Conservation (phyloP, 306 rosid species). For the Acacia acuminata region DNA sequence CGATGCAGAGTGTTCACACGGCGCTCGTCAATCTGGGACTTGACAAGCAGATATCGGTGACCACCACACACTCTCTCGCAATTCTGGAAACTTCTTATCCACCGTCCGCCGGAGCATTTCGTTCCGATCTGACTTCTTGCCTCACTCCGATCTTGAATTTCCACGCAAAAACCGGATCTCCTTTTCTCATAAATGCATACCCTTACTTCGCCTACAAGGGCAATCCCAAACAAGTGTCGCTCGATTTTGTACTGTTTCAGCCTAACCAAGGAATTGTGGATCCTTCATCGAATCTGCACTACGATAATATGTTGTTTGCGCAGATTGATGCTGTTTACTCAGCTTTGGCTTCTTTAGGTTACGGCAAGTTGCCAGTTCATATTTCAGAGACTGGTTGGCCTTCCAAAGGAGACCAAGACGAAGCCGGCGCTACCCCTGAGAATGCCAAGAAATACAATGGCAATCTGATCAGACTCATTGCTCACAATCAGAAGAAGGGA, state of each 20-base stretch:
- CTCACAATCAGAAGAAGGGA: constrained; percentile 52
- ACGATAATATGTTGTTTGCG: constrained; percentile 92
- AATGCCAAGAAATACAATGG: constrained; percentile 93
- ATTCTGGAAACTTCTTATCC: constrained; percentile 80
- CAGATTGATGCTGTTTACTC: constrained; percentile 93
- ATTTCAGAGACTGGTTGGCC: constrained; percentile 99
- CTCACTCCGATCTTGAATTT: constrained; percentile 66
- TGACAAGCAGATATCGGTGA: constrained; percentile 68
- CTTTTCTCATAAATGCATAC: constrained; percentile 88
- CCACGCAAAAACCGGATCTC: constrained; percentile 82
- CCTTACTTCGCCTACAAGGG: constrained; percentile 95
- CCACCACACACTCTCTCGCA: constrained; percentile 81
- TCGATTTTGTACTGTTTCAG: constrained; percentile 84
- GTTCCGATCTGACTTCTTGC: constrained; percentile 59
- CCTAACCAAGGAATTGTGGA: constrained; percentile 78
- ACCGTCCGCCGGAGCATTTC: constrained; percentile 83
- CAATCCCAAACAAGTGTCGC: constrained; percentile 65
- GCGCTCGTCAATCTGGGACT: constrained; percentile 60
- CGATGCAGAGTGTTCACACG: constrained; percentile 81
- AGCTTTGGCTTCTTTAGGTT: constrained; percentile 60
- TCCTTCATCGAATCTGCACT: constrained; percentile 65
- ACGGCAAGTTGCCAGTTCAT: constrained; percentile 71
- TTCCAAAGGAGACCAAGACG: constrained; percentile 85
- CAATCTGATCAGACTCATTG: constrained; percentile 60
- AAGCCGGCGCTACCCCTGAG: constrained; percentile 75